A percentile compares a stretch with the other conserved stretches of the same genome.
These are phyloP conservation scores for Harrya chromipes DNA, from an alignment of 768 basidiomycete genomes.

Conservation along the genomic window DNA sequence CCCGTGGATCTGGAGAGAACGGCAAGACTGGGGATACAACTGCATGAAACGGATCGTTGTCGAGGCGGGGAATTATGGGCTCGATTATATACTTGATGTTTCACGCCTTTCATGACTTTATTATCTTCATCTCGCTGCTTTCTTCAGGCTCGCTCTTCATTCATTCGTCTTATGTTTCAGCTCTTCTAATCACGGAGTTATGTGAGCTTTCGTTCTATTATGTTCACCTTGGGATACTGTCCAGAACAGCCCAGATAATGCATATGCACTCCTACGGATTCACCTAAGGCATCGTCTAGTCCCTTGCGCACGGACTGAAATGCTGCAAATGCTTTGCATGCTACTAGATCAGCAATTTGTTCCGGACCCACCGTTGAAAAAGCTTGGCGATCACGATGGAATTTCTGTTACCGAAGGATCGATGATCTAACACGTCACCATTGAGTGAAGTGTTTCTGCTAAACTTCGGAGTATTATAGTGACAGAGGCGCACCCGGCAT, in stretches of 20 bases:
- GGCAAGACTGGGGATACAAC: constrained; percentile 22
- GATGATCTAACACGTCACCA: no score
- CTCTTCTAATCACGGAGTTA: constrained; percentile 20
- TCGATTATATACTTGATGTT: constrained; percentile 14
- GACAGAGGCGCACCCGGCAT: no score
- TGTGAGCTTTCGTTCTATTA: constrained; percentile 21
- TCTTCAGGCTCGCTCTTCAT: constrained; percentile 7
- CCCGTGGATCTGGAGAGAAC: constrained; percentile 28
- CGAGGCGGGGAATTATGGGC: constrained; percentile 18
- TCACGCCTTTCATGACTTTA: constrained; percentile 19
- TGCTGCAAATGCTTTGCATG: no score
- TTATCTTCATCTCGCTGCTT: constrained; percentile 7
- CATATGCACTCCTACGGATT: constrained; percentile 18
- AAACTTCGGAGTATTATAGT: no score
- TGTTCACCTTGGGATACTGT: constrained; percentile 18
- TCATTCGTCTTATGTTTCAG: constrained; percentile 7
- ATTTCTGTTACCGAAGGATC: no score
- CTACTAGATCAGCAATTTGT: no score
- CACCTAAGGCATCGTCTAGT: not conserved
- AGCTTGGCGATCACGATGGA: no score
- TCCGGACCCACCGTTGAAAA: no score
- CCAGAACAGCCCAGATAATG: constrained; percentile 17
- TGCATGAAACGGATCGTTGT: constrained; percentile 20
- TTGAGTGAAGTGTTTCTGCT: no score
- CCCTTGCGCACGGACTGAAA: no score